Evolutionary conservation across 208 protist genomes (phyloP).

Genomic region (Crithidia sp.): DNA sequence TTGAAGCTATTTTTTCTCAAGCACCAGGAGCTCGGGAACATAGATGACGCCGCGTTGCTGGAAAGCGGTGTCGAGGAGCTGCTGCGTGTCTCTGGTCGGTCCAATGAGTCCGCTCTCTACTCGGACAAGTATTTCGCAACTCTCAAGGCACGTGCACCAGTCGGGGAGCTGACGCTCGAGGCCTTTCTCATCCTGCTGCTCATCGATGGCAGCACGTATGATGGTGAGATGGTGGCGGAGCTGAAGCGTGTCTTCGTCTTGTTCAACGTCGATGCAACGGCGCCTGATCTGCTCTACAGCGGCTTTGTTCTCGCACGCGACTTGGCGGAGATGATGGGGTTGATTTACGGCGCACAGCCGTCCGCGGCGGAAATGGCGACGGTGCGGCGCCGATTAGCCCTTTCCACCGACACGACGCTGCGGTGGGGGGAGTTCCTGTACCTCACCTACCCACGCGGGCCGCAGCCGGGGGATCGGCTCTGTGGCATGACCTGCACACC

Average conservation of each 20-base stretch:
- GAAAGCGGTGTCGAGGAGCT: slow-evolving; percentile 41
- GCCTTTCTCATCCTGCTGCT: slow-evolving; percentile 68
- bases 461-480: slow-evolving; percentile 25
- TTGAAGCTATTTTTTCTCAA: slow-evolving; percentile 68
- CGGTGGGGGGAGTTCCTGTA: slow-evolving; percentile 85
- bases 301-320: slow-evolving; percentile 58
- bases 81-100: slow-evolving; percentile 35
- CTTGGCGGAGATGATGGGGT: slow-evolving; percentile 48
- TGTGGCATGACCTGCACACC: slow-evolving; percentile 26
- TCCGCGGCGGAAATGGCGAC: slow-evolving; percentile 29
- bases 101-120: slow-evolving; percentile 10
- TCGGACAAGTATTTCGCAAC: slow-evolving; percentile 30
- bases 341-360: slow-evolving; percentile 43
- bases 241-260: slow-evolving; percentile 60
- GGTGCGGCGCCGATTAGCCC: slow-evolving; percentile 41
- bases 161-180: slow-evolving; percentile 53
- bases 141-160: slow-evolving; percentile 51
- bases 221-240: slow-evolving; percentile 36
- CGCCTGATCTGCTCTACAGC: slow-evolving; percentile 20
- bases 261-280: slow-evolving; percentile 61
- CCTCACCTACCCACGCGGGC: slow-evolving; percentile 53
- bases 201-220: slow-evolving; percentile 57
- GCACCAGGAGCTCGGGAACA: slow-evolving; percentile 10
- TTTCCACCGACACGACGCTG: slow-evolving; percentile 63
- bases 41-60: slow-evolving; percentile 12